Percentiles rank a stretch among this genome's conserved stretches.
Evolutionary conservation across 441 rosid genomes (phyloP).

Genomic region (Populus trichocarpa): DNA sequence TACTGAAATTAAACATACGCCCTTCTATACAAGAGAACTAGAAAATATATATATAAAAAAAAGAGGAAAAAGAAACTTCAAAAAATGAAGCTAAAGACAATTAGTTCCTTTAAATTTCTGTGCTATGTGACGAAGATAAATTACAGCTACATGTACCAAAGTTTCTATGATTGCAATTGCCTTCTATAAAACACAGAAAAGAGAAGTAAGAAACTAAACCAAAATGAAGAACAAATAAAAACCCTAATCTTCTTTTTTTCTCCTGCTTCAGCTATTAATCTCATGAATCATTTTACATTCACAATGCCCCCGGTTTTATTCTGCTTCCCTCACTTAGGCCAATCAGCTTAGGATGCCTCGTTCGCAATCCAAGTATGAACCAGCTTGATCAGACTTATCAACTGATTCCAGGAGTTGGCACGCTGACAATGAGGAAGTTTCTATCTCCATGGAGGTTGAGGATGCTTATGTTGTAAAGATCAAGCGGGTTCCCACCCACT

Average conservation of each 20-base stretch:
- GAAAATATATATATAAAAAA: not conserved
- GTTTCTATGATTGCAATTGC: slow-evolving; percentile 39
- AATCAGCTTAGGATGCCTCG: slow-evolving; percentile 31
- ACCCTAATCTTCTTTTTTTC: slow-evolving; percentile 17
- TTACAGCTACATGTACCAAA: slow-evolving; percentile 46
- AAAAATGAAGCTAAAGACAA: not conserved
- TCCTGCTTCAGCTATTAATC: slow-evolving; percentile 41
- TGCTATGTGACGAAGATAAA: slow-evolving; percentile 34
- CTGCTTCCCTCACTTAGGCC: slow-evolving; percentile 38
- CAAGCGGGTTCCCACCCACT: slow-evolving; percentile 58
- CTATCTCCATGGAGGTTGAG: slow-evolving; percentile 77
- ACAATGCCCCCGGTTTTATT: slow-evolving; percentile 42
- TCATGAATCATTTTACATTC: slow-evolving; percentile 47
- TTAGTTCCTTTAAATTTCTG: slow-evolving; percentile 33
- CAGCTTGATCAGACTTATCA: slow-evolving; percentile 24
- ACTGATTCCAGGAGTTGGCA: slow-evolving; percentile 8
- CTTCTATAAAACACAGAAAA: slow-evolving; percentile 39
- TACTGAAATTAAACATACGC: not conserved
- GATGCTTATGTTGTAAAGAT: slow-evolving; percentile 42
- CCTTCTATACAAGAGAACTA: not conserved
- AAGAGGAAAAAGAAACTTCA: not conserved
- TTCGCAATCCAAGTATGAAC: slow-evolving; percentile 23
- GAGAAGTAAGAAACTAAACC: slow-evolving; percentile 20
- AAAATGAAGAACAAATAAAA: slow-evolving; percentile 36
- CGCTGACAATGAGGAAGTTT: slow-evolving; percentile 13